phyloP scores from a whole-genome alignment of 768 basidiomycete species.

The Steccherinum ochraceum region DNA sequence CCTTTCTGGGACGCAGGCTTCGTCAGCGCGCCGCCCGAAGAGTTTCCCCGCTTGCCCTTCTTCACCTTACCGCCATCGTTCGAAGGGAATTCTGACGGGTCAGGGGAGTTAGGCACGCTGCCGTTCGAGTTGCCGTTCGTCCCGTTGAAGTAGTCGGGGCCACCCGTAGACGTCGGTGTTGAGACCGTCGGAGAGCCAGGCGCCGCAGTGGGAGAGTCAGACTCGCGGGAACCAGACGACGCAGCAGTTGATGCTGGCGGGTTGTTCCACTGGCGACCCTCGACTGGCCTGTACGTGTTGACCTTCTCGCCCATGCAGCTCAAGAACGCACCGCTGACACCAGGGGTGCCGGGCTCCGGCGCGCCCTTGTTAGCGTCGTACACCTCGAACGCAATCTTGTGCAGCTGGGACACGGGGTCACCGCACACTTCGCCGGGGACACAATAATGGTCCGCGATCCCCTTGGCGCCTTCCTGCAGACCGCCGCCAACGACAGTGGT shows the following conservation, averaged over 20 bases:
- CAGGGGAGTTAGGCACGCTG: conserved; percentile 67
- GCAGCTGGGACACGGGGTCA: conserved; percentile 91
- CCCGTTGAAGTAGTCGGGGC: conserved; percentile 59
- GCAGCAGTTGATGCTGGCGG: conserved; percentile 23
- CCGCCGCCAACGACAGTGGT: conserved; percentile 88
- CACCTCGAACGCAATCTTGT: conserved; percentile 93
- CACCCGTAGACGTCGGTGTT: conserved; percentile 34
- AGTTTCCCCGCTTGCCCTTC: conserved; percentile 71
- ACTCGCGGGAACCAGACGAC: conserved; percentile 22
- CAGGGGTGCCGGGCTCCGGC: conserved; percentile 74
- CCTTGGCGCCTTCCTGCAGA: conserved; percentile 82
- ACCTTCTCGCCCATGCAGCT: conserved; percentile 93
- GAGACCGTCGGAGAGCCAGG: conserved; percentile 69
- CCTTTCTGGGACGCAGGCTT: conserved; percentile 46
- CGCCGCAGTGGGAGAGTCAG: conserved; percentile 37
- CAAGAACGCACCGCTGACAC: conserved; percentile 74
- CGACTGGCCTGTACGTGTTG: conserved; percentile 81
- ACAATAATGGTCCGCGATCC: conserved; percentile 79
- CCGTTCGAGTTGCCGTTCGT: conserved; percentile 53
- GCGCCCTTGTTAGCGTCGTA: conserved; percentile 64
- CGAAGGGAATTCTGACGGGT: conserved; percentile 60
- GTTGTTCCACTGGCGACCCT: conserved; percentile 67
- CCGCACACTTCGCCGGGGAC: conserved; percentile 83
- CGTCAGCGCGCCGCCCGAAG: conserved; percentile 54
- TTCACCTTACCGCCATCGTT: conserved; percentile 84